A percentile compares a stretch with the other conserved stretches of the same genome.
phyloP scores from a whole-genome alignment of 371 early-diverging fungal species.

The Mucor piriformis region DNA sequence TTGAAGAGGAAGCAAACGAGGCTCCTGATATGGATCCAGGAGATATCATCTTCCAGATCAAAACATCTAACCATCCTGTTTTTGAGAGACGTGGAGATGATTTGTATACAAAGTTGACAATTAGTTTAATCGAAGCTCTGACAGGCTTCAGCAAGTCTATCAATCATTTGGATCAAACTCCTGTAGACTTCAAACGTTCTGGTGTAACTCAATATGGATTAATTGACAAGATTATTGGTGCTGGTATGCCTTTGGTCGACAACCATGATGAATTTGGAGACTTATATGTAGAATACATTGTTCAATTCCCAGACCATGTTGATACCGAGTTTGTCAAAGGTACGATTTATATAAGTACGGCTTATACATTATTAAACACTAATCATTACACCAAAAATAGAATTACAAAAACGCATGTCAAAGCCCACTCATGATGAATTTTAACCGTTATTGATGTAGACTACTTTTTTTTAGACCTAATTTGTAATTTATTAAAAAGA shows the following conservation, averaged over 20 bases:
- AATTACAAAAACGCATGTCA: background rate
- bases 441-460: background rate
- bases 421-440: background rate
- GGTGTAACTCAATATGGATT: background rate
- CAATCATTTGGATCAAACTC: background rate
- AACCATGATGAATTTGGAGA: background rate
- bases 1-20: slow-evolving; percentile 87
- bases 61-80: slow-evolving; percentile 81
- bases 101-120: slow-evolving; percentile 43
- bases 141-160: background rate
- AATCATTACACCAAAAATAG: background rate
- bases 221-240: background rate
- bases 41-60: slow-evolving; percentile 88
- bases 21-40: slow-evolving; percentile 71
- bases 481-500: no score
- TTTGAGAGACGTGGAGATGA: slow-evolving; percentile 91
- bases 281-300: background rate
- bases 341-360: background rate
- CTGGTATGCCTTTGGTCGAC: background rate
- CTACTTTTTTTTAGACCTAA: no score
- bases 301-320: background rate
- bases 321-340: background rate
- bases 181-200: background rate
- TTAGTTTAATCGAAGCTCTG: background rate
- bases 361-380: background rate